Base-by-base conservation (phyloP, 108 stramenopile genomes). In the Mediolabrus comicus region DNA sequence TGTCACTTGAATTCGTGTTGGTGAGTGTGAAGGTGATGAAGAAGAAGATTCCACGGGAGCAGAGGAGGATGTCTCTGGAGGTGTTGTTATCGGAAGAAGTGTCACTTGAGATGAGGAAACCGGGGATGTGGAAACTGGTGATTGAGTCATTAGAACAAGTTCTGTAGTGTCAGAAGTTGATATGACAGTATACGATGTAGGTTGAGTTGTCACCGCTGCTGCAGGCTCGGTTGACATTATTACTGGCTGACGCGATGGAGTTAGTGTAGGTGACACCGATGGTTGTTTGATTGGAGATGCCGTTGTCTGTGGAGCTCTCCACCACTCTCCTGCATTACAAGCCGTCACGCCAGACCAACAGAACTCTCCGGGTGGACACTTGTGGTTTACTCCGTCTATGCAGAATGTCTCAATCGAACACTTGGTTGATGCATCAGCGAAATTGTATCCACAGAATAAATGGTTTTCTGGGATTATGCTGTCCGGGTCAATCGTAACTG, bases 361-460 rank as follows among this genome's bases (percentile, higher is more conserved):
- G 31, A 39, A 53, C 3, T 77, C 75, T 0, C 7, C 22, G 28
- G 60, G 27, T 16, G 2, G 11, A 51, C 75, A 77, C 9, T 54
- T 57, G 59, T 77, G 75, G 32, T 52, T 30, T 16, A 65, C 74
- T 13, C 75, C 75, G 29, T 69, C 62, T 2, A 62, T 43, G 52
- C 75, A 77, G 60, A 77, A 77, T 24, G 75, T 77, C 25, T 69
- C 75, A 17, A 36, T 26, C 19, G 75, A 77, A 53, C 75, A 77
- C 13, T 39, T 60, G 14, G 62, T 57, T 17, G 67, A 31, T 0
- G 75, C 75, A 58, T 77, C 75, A 0, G 24, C 0, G 46, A 55
- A 77, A 4, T 62, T 39, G 65, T 31, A 33, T 31, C 75, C 75
- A 49, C 75, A 77, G 52, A 70, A 77, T 0, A 77, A 38, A 26